Conservation (phyloP, 1,284 basidiomycete species). For the Lignosus rhinocerotis region DNA sequence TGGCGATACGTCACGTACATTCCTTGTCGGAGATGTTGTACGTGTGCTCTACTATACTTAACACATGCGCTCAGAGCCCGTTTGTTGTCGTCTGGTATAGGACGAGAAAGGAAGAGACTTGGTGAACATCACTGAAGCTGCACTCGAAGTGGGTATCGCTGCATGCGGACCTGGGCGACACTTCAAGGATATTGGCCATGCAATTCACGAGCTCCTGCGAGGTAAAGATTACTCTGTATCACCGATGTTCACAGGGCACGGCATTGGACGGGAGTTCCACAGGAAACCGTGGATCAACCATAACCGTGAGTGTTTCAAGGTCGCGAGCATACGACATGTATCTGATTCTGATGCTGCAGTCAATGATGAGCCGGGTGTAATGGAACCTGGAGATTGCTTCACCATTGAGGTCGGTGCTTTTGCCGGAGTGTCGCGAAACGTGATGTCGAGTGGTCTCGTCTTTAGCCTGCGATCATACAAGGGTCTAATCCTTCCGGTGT, state of each 20-base stretch:
- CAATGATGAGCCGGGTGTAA: slow-evolving; percentile 77
- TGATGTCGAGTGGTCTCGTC: neutral
- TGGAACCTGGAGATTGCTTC: slow-evolving; percentile 85
- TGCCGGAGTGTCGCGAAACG: neutral
- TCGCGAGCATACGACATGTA: neutral
- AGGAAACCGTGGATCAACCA: slow-evolving; percentile 85
- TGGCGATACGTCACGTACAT: slow-evolving; percentile 84
- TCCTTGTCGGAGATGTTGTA: slow-evolving; percentile 77
- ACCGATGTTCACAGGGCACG: slow-evolving; percentile 80
- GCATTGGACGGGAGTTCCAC: slow-evolving; percentile 86
- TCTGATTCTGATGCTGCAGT: slow-evolving; percentile 39
- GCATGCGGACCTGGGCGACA: slow-evolving; percentile 77
- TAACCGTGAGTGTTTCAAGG: slow-evolving; percentile 38
- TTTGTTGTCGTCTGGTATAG: slow-evolving; percentile 35
- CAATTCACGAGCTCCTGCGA: slow-evolving; percentile 63
- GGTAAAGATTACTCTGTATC: slow-evolving; percentile 62
- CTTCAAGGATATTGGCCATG: slow-evolving; percentile 74
- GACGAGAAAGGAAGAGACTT: slow-evolving; percentile 69
- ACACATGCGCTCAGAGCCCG: neutral
- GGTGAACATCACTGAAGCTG: slow-evolving; percentile 60
- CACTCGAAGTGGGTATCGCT: slow-evolving; percentile 71
- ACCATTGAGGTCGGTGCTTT: slow-evolving; percentile 71
- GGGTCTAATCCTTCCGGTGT: slow-evolving; percentile 65
- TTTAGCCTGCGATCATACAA: slow-evolving; percentile 75
- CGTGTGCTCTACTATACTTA: slow-evolving; percentile 19